These are phyloP conservation scores for Calocera viscosa DNA, from an alignment of 768 basidiomycete species.

Conservation along the genomic window DNA sequence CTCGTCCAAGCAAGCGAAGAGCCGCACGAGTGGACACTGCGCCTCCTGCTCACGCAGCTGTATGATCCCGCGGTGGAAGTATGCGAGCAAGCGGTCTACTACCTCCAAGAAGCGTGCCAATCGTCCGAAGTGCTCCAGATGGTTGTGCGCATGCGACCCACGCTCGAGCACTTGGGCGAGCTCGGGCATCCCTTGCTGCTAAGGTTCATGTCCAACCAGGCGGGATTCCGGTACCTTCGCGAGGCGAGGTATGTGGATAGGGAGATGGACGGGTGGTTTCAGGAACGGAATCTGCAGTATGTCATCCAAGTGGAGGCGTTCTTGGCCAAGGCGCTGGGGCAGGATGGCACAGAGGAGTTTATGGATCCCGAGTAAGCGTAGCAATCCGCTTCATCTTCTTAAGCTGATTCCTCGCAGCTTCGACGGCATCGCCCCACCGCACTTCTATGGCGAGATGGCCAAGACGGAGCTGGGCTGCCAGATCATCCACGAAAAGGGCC, in stretches of 20 bases:
- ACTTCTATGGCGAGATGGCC: constrained; percentile 96
- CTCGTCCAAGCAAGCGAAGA: constrained; percentile 52
- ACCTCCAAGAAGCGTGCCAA: constrained; percentile 82
- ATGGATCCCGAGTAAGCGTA: constrained; percentile 3
- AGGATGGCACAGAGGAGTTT: constrained; percentile 32
- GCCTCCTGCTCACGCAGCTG: constrained; percentile 84
- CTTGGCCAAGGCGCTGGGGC: constrained; percentile 64
- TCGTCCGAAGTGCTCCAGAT: constrained; percentile 68
- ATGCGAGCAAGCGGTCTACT: constrained; percentile 77
- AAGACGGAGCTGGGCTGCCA: constrained; percentile 93
- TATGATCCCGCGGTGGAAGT: constrained; percentile 89
- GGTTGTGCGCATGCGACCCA: constrained; percentile 90
- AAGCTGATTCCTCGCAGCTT: constrained; percentile 39
- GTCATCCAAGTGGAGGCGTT: constrained; percentile 91
- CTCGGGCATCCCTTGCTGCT: constrained; percentile 78
- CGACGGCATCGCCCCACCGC: constrained; percentile 79
- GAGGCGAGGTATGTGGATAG: constrained; percentile 85
- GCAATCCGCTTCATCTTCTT: neutral
- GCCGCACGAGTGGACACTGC: constrained; percentile 76
- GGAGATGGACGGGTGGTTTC: constrained; percentile 94
- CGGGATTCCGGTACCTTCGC: constrained; percentile 85
- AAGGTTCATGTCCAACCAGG: constrained; percentile 88
- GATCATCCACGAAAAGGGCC: constrained; percentile 76
- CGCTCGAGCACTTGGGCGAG: constrained; percentile 88
- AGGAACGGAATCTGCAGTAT: constrained; percentile 91